Evolutionary conservation across 1,139 yeast species (phyloP).

Genomic region (Saccharomycopsis crataegensis): DNA sequence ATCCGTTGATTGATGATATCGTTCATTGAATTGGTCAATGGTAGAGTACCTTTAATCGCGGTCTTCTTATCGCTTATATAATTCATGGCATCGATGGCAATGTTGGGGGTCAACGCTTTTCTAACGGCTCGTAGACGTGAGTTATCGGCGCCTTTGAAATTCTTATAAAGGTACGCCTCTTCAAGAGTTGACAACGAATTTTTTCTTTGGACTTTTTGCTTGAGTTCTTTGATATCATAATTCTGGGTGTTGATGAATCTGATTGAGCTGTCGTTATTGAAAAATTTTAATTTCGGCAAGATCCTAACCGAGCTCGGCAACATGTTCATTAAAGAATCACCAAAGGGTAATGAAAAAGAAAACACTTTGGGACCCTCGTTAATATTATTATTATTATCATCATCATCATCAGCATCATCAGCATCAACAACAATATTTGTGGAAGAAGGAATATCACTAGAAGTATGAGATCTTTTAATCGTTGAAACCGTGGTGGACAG

Average conservation of each 20-base stretch:
- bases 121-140: conserved; percentile 63
- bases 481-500: too few species aligned
- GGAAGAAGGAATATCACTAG: too few species aligned
- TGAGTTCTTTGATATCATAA: conserved; percentile 31
- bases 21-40: conserved; percentile 17
- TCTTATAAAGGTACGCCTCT: conserved; percentile 52
- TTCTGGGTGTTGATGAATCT: conserved; percentile 30
- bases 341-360: conserved; percentile 38
- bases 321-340: conserved; percentile 26
- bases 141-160: conserved; percentile 54
- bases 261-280: conserved; percentile 23
- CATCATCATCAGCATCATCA: too few species aligned
- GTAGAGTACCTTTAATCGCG: conserved; percentile 2
- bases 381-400: too few species aligned
- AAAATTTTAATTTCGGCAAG: conserved; percentile 20
- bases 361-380: conserved; percentile 28
- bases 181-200: conserved; percentile 55
- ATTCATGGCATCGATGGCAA: conserved; percentile 29
- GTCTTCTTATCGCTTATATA: conserved; percentile 4
- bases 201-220: conserved; percentile 44
- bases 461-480: too few species aligned
- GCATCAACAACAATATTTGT: too few species aligned
- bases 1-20: conserved; percentile 20
- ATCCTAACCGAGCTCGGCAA: conserved; percentile 16
- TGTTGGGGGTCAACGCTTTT: conserved; percentile 49